Evolutionary conservation across 2,329 filamentous ascomycete species (phyloP), one percentile per base, ranked within the genome.

Genomic region (Sordariomycetes sp.): DNA sequence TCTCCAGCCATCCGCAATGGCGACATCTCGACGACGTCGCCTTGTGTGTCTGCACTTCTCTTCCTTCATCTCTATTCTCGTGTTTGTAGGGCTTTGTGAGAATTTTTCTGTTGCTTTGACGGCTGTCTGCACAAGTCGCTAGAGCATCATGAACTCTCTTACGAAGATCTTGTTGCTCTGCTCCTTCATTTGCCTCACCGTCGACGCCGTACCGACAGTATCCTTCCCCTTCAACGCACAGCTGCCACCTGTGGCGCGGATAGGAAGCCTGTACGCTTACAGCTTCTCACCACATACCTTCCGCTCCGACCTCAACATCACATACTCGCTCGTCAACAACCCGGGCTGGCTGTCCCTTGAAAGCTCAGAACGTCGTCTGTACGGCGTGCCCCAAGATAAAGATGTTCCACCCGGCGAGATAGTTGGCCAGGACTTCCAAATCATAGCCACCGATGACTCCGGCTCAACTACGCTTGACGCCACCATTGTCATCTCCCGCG

Each of bases 151-250:
- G 58, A 46, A 48, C 37, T 46, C 45, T 36, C 45, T 50, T 35
- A 36, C 46, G 35, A 45, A 44, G 36, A 36, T 41, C 23, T 12
- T 9, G n/a, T n/a, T n/a, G n/a, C n/a, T n/a, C n/a, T n/a, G n/a
- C n/a, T 26, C 40, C 33, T 49, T 46, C 38, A 44, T 43, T 58
- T 35, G 11, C 17, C 16, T 9, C 33, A 19, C 19, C 21, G 53
- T 51, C n/a, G 42, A 38, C 24, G 54, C 60, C 34, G 48, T 55
- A 14, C 72, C 72, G 9, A 47, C 54, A 17, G 49, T 67, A 31
- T 60, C 65, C 30, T 90, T 88, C 46, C 86, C 86, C 1, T 68
- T 94, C 55, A 93, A 92, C 57, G 79, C 84, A 3, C 87, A 94
- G 55, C 70, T 93, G 1, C 86, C 86, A 21, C 80, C 82, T 4